Evolutionary conservation across 2,329 filamentous ascomycete species (phyloP).

Genomic region (Tolypocladium cylindrosporum): DNA sequence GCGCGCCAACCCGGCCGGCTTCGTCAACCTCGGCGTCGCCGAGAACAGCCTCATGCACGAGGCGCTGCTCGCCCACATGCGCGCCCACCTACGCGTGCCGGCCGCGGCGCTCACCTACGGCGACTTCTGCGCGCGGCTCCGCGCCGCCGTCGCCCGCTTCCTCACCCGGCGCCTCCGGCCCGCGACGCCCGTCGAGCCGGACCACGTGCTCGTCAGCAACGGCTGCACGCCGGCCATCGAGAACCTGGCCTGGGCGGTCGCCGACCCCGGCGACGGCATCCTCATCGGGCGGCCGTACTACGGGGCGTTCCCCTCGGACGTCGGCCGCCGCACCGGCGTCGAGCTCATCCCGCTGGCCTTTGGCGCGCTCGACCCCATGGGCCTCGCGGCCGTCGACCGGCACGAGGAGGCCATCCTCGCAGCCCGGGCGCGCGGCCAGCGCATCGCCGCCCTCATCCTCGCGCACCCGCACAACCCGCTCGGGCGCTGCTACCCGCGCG

Average conservation of each 20-base stretch:
- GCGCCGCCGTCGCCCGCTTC: slow-evolving; percentile 22
- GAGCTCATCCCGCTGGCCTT: slow-evolving; percentile 34
- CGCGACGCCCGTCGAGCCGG: slow-evolving; percentile 15
- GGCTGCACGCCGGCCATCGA: slow-evolving; percentile 31
- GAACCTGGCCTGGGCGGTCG: slow-evolving; percentile 27
- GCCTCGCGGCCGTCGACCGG: slow-evolving; percentile 25
- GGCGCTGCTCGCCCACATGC: slow-evolving; percentile 28
- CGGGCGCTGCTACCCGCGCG: slow-evolving; percentile 34
- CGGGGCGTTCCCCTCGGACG: slow-evolving; percentile 35
- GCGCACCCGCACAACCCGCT: slow-evolving; percentile 43
- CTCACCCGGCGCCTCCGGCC: slow-evolving; percentile 23
- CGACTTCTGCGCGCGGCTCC: slow-evolving; percentile 26
- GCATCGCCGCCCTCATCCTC: slow-evolving; percentile 37
- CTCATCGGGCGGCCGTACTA: slow-evolving; percentile 35
- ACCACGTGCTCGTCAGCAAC: slow-evolving; percentile 26
- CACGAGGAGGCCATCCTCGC: slow-evolving; percentile 35
- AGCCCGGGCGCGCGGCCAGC: slow-evolving; percentile 24
- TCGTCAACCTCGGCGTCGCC: slow-evolving; percentile 39
- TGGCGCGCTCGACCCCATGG: slow-evolving; percentile 30
- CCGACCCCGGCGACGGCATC: slow-evolving; percentile 28
- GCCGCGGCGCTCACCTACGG: slow-evolving; percentile 28
- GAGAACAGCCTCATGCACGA: slow-evolving; percentile 44
- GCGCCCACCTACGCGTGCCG: slow-evolving; percentile 22
- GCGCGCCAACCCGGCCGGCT: slow-evolving; percentile 29
- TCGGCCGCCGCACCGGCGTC: slow-evolving; percentile 29